Conservation (phyloP, 345 rosid genomes). For the Corchorus olitorius region DNA sequence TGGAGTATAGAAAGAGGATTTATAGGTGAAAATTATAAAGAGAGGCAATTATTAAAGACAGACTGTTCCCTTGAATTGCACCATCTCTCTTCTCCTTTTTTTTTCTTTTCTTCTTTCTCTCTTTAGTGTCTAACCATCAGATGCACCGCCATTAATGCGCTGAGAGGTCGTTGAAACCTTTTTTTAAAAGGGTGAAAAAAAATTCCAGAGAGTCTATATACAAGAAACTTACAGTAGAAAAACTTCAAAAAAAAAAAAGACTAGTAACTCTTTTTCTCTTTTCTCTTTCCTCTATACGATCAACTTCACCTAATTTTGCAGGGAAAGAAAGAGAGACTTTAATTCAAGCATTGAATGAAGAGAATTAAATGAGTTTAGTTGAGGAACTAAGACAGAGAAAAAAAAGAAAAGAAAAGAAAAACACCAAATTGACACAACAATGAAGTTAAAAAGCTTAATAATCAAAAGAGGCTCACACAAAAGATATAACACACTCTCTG, state of each 20-base stretch:
- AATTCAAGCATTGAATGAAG: constrained; percentile 58
- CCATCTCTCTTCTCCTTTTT: constrained; percentile 17
- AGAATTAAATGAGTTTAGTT: constrained; percentile 78
- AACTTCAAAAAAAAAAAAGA: not conserved
- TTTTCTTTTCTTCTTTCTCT: constrained; percentile 6
- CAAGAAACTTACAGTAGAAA: not conserved
- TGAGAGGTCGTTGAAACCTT: constrained; percentile 43
- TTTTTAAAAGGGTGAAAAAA: constrained; percentile 16
- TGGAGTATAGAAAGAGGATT: constrained; percentile 36
- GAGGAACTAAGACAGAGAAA: constrained; percentile 45
- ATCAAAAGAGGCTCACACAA: constrained; percentile 3
- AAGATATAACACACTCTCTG: constrained; percentile 16
- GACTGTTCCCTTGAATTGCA: constrained; percentile 54
- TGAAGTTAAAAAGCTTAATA: not conserved
- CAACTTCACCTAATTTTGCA: constrained; percentile 61
- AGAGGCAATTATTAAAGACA: constrained; percentile 57
- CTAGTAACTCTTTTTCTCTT: constrained; percentile 5
- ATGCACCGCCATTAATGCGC: constrained; percentile 60
- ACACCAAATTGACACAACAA: not conserved
- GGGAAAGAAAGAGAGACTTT: constrained; percentile 36
- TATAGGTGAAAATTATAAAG: constrained; percentile 47
- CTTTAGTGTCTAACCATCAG: constrained; percentile 30
- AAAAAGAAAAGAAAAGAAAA: not conserved
- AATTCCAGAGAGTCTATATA: not conserved
- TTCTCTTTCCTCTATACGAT: constrained; percentile 2